Evolutionary conservation across 2,329 filamentous ascomycete species (phyloP).

Genomic region (Monilinia aucupariae): DNA sequence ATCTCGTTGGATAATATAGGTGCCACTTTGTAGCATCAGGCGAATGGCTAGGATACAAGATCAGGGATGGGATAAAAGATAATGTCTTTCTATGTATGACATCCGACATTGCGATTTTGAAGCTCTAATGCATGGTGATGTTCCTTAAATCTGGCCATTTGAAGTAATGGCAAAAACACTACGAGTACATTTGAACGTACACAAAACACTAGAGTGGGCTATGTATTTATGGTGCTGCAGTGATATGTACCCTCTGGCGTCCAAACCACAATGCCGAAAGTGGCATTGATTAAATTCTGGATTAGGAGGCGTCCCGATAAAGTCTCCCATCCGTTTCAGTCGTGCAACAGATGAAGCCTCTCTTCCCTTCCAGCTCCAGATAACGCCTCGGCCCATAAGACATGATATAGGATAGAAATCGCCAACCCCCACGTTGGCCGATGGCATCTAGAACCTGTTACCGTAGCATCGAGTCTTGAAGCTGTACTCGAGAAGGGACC

Average conservation of each 20-base stretch:
- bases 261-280: not conserved
- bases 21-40: conserved; percentile 20
- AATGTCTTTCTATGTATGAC: conserved; percentile 19
- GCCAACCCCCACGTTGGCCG: not conserved
- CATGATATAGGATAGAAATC: not conserved
- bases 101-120: conserved; percentile 1
- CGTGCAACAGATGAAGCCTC: conserved; percentile 9
- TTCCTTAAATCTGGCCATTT: not conserved
- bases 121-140: conserved; percentile 3
- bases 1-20: conserved; percentile 18
- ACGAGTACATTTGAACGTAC: not conserved
- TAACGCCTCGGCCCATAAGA: conserved; percentile 1
- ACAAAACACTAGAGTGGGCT: conserved; percentile 6
- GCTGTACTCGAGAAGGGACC: not conserved
- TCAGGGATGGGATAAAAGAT: conserved; percentile 21
- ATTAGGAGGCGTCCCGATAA: not conserved
- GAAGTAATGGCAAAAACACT: not conserved
- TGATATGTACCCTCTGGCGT: not conserved
- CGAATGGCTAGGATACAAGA: conserved; percentile 16
- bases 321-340: conserved; percentile 8
- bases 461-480: conserved; percentile 6
- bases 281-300: not conserved
- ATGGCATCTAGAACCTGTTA: conserved; percentile 11
- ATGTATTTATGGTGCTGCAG: conserved; percentile 6
- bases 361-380: too few species aligned